Conservation (phyloP, 352 stramenopile species). For the Globisporangium lucens region DNA sequence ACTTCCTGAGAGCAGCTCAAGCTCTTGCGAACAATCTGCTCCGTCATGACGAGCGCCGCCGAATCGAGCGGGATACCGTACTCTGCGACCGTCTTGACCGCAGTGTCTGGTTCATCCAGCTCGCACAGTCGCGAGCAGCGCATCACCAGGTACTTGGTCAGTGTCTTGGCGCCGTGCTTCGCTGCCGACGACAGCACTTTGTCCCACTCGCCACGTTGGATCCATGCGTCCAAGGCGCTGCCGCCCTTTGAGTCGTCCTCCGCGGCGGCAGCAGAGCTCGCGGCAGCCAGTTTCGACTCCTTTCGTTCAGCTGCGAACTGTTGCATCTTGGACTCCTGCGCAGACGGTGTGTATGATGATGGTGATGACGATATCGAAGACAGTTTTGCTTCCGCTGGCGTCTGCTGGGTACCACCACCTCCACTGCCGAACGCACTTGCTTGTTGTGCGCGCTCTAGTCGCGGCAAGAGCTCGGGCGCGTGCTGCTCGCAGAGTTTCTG, state of each 20-base stretch:
- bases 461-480: conserved; percentile 71
- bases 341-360: conserved; percentile 50
- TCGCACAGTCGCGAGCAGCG: conserved; percentile 70
- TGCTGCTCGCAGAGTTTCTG: conserved; percentile 82
- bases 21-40: conserved; percentile 55
- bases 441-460: conserved; percentile 79
- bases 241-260: conserved; percentile 34
- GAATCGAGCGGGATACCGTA: conserved; percentile 75
- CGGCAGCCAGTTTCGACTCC: conserved; percentile 38
- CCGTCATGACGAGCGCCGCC: conserved; percentile 48
- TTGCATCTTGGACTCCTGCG: conserved; percentile 45
- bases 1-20: conserved; percentile 40
- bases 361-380: conserved; percentile 24
- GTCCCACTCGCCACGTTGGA: conserved; percentile 93
- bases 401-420: conserved; percentile 23
- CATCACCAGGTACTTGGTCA: conserved; percentile 87
- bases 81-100: conserved; percentile 72
- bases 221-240: conserved; percentile 88
- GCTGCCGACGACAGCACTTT: conserved; percentile 86
- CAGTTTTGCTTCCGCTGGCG: conserved; percentile 51
- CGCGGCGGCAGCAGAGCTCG: conserved; percentile 14
- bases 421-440: conserved; percentile 63
- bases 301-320: conserved; percentile 38
- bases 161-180: conserved; percentile 67
- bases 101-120: conserved; percentile 66